Evolutionary conservation across 176 grass and related monocot species (phyloP).

Genomic region (Typha latifolia): DNA sequence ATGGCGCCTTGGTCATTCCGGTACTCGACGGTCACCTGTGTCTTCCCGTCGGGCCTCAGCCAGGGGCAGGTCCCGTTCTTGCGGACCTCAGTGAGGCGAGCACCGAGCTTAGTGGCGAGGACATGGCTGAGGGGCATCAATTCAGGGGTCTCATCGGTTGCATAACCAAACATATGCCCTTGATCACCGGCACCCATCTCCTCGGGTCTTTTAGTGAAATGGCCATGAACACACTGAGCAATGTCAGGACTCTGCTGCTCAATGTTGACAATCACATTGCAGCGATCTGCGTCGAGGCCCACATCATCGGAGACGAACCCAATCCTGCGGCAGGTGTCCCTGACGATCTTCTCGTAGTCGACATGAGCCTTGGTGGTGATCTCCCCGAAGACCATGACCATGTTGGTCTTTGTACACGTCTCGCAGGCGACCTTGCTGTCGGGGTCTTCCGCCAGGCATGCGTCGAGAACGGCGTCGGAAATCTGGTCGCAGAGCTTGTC

Average conservation of each 20-base stretch:
- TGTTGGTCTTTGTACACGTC: slow-evolving; percentile 50
- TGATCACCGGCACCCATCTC: slow-evolving; percentile 50
- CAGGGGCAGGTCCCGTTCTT: slow-evolving; percentile 46
- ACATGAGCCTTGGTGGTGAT: slow-evolving; percentile 41
- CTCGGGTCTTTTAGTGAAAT: slow-evolving; percentile 43
- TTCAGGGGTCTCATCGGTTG: slow-evolving; percentile 41
- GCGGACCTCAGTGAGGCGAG: slow-evolving; percentile 47
- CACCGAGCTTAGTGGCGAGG: slow-evolving; percentile 56
- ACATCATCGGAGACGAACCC: slow-evolving; percentile 46
- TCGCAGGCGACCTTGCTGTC: slow-evolving; percentile 52
- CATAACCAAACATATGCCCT: too few species aligned
- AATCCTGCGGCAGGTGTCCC: slow-evolving; percentile 39
- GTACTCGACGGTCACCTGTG: slow-evolving; percentile 56
- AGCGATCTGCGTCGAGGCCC: slow-evolving; percentile 40
- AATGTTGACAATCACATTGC: slow-evolving; percentile 54
- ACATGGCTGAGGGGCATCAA: slow-evolving; percentile 55
- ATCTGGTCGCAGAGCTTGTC: slow-evolving; percentile 52
- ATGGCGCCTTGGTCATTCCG: slow-evolving; percentile 35
- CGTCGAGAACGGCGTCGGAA: slow-evolving; percentile 44
- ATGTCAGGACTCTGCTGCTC: slow-evolving; percentile 51
- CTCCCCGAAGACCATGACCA: too few species aligned
- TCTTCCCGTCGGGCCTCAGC: slow-evolving; percentile 59
- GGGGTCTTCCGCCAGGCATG: slow-evolving; percentile 39
- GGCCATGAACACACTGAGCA: slow-evolving; percentile 34
- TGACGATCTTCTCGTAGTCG: slow-evolving; percentile 48